A percentile compares a stretch with the other conserved stretches of the same genome.
phyloP scores from a whole-genome alignment of 1,284 basidiomycete genomes.

The Moniliophthora roreri region DNA sequence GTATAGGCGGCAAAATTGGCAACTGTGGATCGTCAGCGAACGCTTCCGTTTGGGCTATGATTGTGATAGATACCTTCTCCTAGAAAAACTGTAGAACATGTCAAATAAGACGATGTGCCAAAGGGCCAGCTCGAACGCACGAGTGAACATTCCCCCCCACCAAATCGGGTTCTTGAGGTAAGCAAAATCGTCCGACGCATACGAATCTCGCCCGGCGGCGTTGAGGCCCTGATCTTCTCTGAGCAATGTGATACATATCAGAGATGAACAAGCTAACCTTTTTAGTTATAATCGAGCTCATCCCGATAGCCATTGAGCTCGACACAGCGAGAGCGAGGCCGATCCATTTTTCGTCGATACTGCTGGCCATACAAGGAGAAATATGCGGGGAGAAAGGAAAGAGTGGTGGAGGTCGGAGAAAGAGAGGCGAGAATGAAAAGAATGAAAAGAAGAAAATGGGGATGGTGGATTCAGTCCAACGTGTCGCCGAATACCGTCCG shows the following conservation, averaged over 20 bases:
- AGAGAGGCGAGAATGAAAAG: neutral
- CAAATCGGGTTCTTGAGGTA: slow-evolving; percentile 95
- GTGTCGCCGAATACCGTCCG: too few relatives aligned
- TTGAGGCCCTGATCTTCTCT: slow-evolving; percentile 66
- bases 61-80: slow-evolving; percentile 70
- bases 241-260: neutral
- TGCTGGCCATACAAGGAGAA: neutral
- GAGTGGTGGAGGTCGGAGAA: neutral
- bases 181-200: slow-evolving; percentile 74
- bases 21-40: slow-evolving; percentile 47
- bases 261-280: slow-evolving; percentile 57
- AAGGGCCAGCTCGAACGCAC: slow-evolving; percentile 53
- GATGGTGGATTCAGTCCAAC: too few relatives aligned
- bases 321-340: slow-evolving; percentile 85
- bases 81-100: slow-evolving; percentile 66
- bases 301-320: slow-evolving; percentile 84
- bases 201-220: slow-evolving; percentile 59
- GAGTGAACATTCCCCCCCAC: slow-evolving; percentile 97
- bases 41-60: neutral
- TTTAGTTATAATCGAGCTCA: slow-evolving; percentile 96
- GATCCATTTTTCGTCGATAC: slow-evolving; percentile 87
- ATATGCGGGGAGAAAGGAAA: too few relatives aligned
- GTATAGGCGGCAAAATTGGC: slow-evolving; percentile 99
- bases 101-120: slow-evolving; percentile 11
- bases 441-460: too few relatives aligned